phyloP scores from a whole-genome alignment of 441 rosid genomes.

The Melastoma candidum region DNA sequence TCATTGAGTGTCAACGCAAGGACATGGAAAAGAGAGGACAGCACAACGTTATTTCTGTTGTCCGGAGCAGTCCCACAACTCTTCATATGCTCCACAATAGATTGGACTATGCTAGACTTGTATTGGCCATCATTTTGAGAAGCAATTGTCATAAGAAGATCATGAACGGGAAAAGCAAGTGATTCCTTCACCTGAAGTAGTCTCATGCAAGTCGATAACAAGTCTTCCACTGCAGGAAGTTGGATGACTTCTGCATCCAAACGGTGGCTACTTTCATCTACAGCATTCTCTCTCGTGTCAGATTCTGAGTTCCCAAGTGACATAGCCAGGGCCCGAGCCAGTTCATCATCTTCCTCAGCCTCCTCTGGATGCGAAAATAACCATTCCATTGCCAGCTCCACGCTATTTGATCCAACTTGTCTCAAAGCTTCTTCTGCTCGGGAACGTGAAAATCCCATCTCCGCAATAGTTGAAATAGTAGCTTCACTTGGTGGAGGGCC shows the following conservation, averaged over 20 bases:
- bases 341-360: constrained; percentile 91
- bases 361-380: constrained; percentile 94
- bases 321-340: constrained; percentile 99
- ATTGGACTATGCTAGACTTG: constrained; percentile 66
- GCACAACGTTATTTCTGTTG: constrained; percentile 37
- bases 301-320: constrained; percentile 90
- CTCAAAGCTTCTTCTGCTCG: constrained; percentile 99
- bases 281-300: constrained; percentile 57
- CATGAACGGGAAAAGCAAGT: constrained; percentile 85
- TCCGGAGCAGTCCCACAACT: constrained; percentile 44
- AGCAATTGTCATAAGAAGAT: constrained; percentile 79
- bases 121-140: constrained; percentile 85
- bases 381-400: constrained; percentile 99
- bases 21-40: constrained; percentile 78
- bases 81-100: constrained; percentile 70
- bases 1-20: constrained; percentile 92
- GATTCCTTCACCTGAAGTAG: constrained; percentile 91
- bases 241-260: constrained; percentile 72
- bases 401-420: constrained; percentile 92
- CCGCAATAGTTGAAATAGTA: constrained; percentile 87
- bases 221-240: constrained; percentile 86
- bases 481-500: constrained; percentile 94
- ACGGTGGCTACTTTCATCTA: constrained; percentile 31
- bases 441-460: constrained; percentile 95
- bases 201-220: constrained; percentile 74